phyloP scores from a whole-genome alignment of 139 green algal species.

The Chlamydomonas incerta region DNA sequence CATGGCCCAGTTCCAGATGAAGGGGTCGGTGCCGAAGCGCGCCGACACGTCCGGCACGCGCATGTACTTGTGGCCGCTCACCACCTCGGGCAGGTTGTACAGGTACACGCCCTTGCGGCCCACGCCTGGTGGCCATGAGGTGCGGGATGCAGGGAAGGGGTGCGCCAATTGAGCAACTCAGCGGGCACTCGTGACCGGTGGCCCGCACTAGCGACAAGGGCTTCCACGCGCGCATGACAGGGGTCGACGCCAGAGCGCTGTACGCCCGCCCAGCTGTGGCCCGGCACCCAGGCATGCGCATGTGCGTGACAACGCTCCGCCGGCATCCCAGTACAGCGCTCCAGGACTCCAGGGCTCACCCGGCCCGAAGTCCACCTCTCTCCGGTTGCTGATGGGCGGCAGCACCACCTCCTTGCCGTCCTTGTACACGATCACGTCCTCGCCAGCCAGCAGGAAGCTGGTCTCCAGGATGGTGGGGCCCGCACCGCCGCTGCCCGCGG shows the following conservation, averaged over 20 bases:
- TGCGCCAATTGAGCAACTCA: too few relatives aligned
- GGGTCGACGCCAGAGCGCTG: too few relatives aligned
- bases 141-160: too few relatives aligned
- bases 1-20: conserved; percentile 96
- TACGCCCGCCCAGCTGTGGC: too few relatives aligned
- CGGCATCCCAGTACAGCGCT: too few relatives aligned
- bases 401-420: conserved; percentile 66
- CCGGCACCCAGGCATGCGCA: too few relatives aligned
- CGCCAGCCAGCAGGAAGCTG: conserved; percentile 82
- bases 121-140: conserved; percentile 50
- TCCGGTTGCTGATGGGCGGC: conserved; percentile 77
- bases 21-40: conserved; percentile 93
- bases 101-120: conserved; percentile 77
- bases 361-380: conserved; percentile 94
- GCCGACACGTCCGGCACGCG: conserved; percentile 87
- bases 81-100: conserved; percentile 91
- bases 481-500: conserved; percentile 89
- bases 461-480: conserved; percentile 96
- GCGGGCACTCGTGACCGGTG: too few relatives aligned
- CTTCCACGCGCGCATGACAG: too few relatives aligned
- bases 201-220: too few relatives aligned
- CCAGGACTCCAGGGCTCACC: conserved; percentile 40
- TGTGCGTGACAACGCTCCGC: too few relatives aligned
- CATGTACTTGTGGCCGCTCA: conserved; percentile 73
- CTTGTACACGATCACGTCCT: conserved; percentile 69